These are phyloP conservation scores for Suhomyces panamericanus DNA, from an alignment of 1,139 yeast species.

Conservation along the genomic window DNA sequence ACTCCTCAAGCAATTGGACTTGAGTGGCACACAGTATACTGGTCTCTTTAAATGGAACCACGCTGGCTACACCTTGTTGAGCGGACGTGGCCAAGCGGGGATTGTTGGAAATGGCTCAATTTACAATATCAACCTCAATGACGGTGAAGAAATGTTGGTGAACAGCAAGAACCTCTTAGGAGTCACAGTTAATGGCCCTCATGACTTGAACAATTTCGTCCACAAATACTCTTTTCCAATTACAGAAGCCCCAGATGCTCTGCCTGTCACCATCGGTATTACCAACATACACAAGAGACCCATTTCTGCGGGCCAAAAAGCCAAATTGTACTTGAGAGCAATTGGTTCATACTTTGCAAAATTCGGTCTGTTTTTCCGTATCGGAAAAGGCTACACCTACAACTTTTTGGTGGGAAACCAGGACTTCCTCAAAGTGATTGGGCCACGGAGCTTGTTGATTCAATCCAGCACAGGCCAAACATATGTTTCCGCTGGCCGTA, in stretches of 20 bases:
- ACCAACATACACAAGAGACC: slow-evolving; percentile 11
- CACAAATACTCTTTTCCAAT: slow-evolving; percentile 26
- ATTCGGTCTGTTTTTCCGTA: slow-evolving; percentile 4
- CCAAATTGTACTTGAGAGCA: slow-evolving; percentile 9
- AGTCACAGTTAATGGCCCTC: slow-evolving; percentile 51
- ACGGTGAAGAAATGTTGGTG: slow-evolving; percentile 51
- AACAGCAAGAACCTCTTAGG: slow-evolving; percentile 51
- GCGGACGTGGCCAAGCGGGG: slow-evolving; percentile 61
- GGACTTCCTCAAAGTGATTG: slow-evolving; percentile 49
- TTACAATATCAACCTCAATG: slow-evolving; percentile 46
- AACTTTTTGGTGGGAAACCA: slow-evolving; percentile 33
- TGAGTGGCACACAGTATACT: slow-evolving; percentile 28
- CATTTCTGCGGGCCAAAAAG: slow-evolving; percentile 10
- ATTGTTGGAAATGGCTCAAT: slow-evolving; percentile 59
- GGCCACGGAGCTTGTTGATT: slow-evolving; percentile 56
- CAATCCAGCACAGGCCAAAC: slow-evolving; percentile 35
- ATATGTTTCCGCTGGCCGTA: slow-evolving; percentile 1
- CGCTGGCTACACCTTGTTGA: slow-evolving; percentile 47
- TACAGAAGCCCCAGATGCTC: neutral
- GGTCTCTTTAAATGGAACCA: slow-evolving; percentile 37
- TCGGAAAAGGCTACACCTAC: slow-evolving; percentile 5
- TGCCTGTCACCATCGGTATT: neutral
- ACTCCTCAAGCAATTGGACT: slow-evolving; percentile 27
- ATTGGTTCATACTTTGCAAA: slow-evolving; percentile 4
- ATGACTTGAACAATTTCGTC: slow-evolving; percentile 43